Conservation (phyloP, 2,329 filamentous ascomycete species). For the Aspergillus vadensis region DNA sequence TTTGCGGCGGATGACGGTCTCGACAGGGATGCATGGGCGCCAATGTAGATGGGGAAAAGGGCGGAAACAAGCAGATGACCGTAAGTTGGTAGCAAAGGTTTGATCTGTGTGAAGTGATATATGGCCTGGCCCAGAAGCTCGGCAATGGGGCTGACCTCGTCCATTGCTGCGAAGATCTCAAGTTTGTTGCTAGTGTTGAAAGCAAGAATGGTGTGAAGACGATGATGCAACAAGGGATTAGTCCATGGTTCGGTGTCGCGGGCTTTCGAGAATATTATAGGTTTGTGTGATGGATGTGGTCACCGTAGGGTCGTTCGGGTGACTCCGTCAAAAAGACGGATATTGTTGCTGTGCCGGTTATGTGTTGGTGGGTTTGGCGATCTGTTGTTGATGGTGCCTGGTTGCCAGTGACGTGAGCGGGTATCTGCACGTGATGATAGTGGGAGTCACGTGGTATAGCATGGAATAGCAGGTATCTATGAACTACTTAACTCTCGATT, state of each 20-base stretch:
- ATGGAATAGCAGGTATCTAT: too few species aligned
- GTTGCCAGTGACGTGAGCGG: too few species aligned
- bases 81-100: slow-evolving; percentile 58
- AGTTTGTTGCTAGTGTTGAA: background rate
- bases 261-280: too few species aligned
- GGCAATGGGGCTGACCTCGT: slow-evolving; percentile 38
- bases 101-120: slow-evolving; percentile 47
- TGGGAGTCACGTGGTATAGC: too few species aligned
- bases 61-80: slow-evolving; percentile 67
- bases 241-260: too few species aligned
- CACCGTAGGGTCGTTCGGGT: too few species aligned
- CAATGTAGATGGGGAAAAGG: slow-evolving; percentile 79
- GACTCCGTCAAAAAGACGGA: too few species aligned
- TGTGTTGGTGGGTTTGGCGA: background rate
- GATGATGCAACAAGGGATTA: too few species aligned
- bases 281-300: too few species aligned
- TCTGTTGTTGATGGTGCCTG: background rate
- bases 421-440: too few species aligned
- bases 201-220: background rate
- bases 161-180: slow-evolving; percentile 27
- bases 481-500: too few species aligned
- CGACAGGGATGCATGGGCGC: slow-evolving; percentile 80
- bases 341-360: too few species aligned
- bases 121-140: slow-evolving; percentile 45
- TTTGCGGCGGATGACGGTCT: slow-evolving; percentile 77